Base-by-base conservation (phyloP, 1,284 basidiomycete genomes). In the Ceratobasidium sp. region DNA sequence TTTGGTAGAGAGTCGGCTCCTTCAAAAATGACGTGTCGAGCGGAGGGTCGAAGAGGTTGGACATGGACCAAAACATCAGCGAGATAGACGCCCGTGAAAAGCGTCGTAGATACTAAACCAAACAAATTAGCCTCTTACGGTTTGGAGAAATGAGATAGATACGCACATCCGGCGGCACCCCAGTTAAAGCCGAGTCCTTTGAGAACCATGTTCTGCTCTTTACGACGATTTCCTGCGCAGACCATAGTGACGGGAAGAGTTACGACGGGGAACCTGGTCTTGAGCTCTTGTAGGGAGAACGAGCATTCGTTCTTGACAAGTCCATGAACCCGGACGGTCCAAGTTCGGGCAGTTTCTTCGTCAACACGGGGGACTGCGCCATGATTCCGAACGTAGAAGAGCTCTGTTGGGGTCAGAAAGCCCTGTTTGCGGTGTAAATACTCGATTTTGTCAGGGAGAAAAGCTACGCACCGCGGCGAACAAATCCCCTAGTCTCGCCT, bases 301-400 rank as follows among this genome's bases (percentile, higher is more conserved):
- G 82, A 84, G 40, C 84, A 76, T n/a, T 88, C 86, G 26, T 83
- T 83, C 26, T 85, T 80, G 62, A 89, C 87, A n/a, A 89, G 84
- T 9, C 90, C 89, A 64, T 88, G 85, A n/a, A 92, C 83, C 42
- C 84, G 83, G 26, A 92, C 80, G 74, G 83, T 86, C 91, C 91
- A 92, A 20, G 85, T 81, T 2, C 81, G 81, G 5, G 86, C 84
- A 26, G 83, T 82, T 10, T 86, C 83, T 3, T 83, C 82, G 26
- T 86, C 84, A 26, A 92, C 85, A 23, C 83, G 82, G 0, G 92
- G 92, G 1, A 91, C 91, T 1, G 90, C 88, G 20, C 92, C 92
- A 81, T 93, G 92, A 79, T 90, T 91, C 26, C 92, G 88, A 23
- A 92, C 91, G 81, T 88, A 92, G 83, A 91, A 90, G n/a, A 93